phyloP scores from a whole-genome alignment of 768 basidiomycete species.

The Boletellus sp. region DNA sequence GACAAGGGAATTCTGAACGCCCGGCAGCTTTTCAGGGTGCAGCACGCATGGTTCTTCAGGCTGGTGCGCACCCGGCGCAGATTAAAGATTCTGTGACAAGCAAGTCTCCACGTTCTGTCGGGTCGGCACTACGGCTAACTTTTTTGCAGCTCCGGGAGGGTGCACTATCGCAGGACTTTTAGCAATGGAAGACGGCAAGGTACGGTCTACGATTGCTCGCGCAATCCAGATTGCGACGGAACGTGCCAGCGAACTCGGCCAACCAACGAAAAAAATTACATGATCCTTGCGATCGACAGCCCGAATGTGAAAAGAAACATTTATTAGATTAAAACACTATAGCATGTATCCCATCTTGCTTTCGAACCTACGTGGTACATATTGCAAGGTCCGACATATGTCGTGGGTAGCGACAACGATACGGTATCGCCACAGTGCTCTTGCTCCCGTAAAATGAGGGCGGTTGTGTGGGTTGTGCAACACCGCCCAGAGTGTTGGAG shows the following conservation, averaged over 20 bases:
- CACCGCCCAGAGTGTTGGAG: conserved; percentile 96
- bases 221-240: conserved; percentile 93
- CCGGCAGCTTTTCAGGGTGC: conserved; percentile 86
- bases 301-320: neutral
- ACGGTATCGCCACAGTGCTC: conserved; percentile 33
- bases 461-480: conserved; percentile 62
- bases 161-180: conserved; percentile 98
- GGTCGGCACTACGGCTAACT: neutral
- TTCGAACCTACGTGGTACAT: conserved; percentile 31
- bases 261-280: conserved; percentile 51
- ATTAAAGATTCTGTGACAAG: conserved; percentile 98
- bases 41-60: conserved; percentile 90
- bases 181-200: conserved; percentile 88
- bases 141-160: conserved; percentile 83
- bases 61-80: conserved; percentile 89
- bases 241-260: conserved; percentile 81
- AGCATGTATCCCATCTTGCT: conserved; percentile 33
- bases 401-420: conserved; percentile 31
- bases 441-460: conserved; percentile 98
- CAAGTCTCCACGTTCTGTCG: conserved; percentile 35
- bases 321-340: neutral
- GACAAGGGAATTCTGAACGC: neutral
- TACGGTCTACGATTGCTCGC: conserved; percentile 92
- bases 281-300: neutral
- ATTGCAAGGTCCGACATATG: conserved; percentile 33